A percentile compares a stretch with the other conserved stretches of the same genome.
Conservation (phyloP, 1,284 basidiomycete genomes). For the Rhodotorula sp. region DNA sequence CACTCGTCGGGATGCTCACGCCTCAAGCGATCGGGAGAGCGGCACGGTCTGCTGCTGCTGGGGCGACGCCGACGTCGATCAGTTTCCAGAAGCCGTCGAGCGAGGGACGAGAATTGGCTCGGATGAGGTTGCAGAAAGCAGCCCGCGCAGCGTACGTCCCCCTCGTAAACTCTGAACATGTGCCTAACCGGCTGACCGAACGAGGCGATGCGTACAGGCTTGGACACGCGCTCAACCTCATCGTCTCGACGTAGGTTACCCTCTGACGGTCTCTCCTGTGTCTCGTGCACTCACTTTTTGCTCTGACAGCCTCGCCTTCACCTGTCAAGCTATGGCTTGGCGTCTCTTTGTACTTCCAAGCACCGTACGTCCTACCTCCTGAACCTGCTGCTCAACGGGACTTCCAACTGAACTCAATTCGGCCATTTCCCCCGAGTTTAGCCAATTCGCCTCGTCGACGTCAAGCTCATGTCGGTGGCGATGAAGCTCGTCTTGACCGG, state of each 20-base stretch:
- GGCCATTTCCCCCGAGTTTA: neutral
- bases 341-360: constrained; percentile 10
- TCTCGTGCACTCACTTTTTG: neutral
- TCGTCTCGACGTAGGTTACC: neutral
- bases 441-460: constrained; percentile 9
- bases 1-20: neutral
- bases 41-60: too few relatives aligned
- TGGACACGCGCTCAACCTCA: constrained; percentile 22
- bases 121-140: constrained; percentile 2
- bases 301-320: neutral
- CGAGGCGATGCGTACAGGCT: constrained; percentile 3
- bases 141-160: constrained; percentile 9
- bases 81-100: neutral
- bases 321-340: constrained; percentile 5
- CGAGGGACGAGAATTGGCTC: neutral
- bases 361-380: neutral
- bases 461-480: neutral
- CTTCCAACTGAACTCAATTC: neutral
- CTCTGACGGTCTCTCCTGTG: too few relatives aligned
- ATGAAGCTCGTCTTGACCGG: constrained; percentile 20
- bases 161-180: too few relatives aligned
- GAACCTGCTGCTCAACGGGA: neutral
- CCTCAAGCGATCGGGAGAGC: neutral
- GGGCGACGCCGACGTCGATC: too few relatives aligned
- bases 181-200: neutral